These are phyloP conservation scores for Fusarium liriodendri DNA, from an alignment of 2,329 filamentous ascomycete species.

Conservation along the genomic window DNA sequence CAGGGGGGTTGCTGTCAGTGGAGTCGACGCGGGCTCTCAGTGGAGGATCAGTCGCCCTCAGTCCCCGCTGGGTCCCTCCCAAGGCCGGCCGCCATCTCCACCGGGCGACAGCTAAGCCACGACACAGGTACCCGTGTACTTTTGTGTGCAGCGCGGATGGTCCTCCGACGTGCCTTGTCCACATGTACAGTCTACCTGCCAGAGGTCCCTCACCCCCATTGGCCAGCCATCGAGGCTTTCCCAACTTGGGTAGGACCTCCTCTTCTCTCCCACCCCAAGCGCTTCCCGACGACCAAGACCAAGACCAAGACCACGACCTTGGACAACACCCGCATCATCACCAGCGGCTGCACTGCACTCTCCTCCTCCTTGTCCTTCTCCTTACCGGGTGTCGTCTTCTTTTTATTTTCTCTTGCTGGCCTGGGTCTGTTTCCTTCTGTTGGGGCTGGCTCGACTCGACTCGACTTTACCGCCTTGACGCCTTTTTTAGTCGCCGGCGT, in stretches of 20 bases:
- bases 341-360: conserved; percentile 16
- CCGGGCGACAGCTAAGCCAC: conserved; percentile 22
- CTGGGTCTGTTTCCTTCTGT: conserved; percentile 23
- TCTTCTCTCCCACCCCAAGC: conserved; percentile 35
- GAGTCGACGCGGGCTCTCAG: conserved; percentile 31
- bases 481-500: conserved; percentile 5
- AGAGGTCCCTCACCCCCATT: conserved; percentile 10
- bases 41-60: conserved; percentile 31
- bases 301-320: conserved; percentile 19
- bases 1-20: conserved; percentile 36
- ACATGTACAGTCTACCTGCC: conserved; percentile 24
- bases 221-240: conserved; percentile 25
- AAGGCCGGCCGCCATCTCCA: conserved; percentile 25
- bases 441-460: conserved; percentile 15
- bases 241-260: conserved; percentile 37
- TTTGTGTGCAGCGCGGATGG: not conserved
- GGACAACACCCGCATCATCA: conserved; percentile 37
- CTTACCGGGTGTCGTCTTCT: conserved; percentile 9
- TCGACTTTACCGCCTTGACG: conserved; percentile 21
- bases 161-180: not conserved
- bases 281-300: conserved; percentile 26
- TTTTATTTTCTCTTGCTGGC: conserved; percentile 8
- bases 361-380: conserved; percentile 15
- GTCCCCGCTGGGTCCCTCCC: conserved; percentile 28
- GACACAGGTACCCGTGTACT: conserved; percentile 29